Conservation (phyloP, 2,329 filamentous ascomycete genomes). For the Rhynchosporium graminicola region DNA sequence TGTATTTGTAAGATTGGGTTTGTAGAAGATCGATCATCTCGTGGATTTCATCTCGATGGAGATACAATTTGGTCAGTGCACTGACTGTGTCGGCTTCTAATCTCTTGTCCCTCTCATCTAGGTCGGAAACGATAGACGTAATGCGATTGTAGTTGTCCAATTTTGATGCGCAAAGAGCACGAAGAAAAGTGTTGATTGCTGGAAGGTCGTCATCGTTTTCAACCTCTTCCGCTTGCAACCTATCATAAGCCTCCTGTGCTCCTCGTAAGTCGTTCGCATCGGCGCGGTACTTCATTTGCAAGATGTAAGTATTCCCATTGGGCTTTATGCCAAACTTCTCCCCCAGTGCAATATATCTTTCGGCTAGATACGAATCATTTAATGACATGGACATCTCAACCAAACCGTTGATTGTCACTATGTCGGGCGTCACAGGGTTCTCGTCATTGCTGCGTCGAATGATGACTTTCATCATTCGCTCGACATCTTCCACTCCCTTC, state of each 20-base stretch:
- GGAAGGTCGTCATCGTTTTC: slow-evolving; percentile 60
- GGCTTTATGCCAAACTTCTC: slow-evolving; percentile 64
- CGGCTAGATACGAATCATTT: slow-evolving; percentile 69
- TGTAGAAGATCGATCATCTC: slow-evolving; percentile 84
- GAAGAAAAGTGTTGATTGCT: slow-evolving; percentile 71
- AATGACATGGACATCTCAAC: slow-evolving; percentile 71
- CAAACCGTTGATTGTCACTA: slow-evolving; percentile 73
- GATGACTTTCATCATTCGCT: slow-evolving; percentile 72
- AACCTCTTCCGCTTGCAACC: slow-evolving; percentile 57
- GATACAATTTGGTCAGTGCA: slow-evolving; percentile 70
- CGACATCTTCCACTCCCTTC: slow-evolving; percentile 70
- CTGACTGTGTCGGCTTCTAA: slow-evolving; percentile 76
- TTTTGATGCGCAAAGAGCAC: slow-evolving; percentile 62
- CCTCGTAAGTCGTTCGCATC: slow-evolving; percentile 70
- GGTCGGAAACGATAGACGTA: slow-evolving; percentile 68
- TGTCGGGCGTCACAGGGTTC: slow-evolving; percentile 58
- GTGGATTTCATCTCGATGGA: slow-evolving; percentile 73
- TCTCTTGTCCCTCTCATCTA: slow-evolving; percentile 68
- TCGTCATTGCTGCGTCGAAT: slow-evolving; percentile 50
- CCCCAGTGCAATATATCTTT: slow-evolving; percentile 70
- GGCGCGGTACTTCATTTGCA: slow-evolving; percentile 78
- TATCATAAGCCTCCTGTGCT: slow-evolving; percentile 65
- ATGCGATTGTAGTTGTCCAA: slow-evolving; percentile 70
- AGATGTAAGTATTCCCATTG: slow-evolving; percentile 68
- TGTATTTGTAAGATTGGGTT: slow-evolving; percentile 69